phyloP scores from a whole-genome alignment of 768 basidiomycete species.

The Cystoderma amianthinum region DNA sequence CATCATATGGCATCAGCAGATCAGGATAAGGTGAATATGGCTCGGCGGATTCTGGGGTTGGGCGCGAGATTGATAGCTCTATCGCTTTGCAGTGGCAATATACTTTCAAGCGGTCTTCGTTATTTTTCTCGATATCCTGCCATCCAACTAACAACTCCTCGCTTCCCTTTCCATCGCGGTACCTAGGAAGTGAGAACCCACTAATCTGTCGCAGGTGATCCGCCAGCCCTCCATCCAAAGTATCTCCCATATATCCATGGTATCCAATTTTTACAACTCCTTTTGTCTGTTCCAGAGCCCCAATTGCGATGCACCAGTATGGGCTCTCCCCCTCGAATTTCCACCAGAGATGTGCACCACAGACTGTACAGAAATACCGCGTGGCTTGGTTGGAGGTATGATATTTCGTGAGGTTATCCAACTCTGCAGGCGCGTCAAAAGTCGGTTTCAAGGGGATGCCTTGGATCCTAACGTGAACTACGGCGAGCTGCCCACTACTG shows the following conservation, averaged over 20 bases:
- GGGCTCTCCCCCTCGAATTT: constrained; percentile 4
- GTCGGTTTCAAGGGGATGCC: neutral
- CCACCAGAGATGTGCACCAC: constrained; percentile 20
- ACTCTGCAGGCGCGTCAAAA: constrained; percentile 9
- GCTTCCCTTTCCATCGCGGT: constrained; percentile 8
- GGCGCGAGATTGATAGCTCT: constrained; percentile 16
- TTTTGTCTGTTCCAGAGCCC: constrained; percentile 16
- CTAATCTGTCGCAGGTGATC: constrained; percentile 13
- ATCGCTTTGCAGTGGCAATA: constrained; percentile 20
- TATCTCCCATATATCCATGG: constrained; percentile 20
- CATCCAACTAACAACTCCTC: constrained; percentile 15
- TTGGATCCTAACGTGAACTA: constrained; percentile 9
- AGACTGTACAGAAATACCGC: constrained; percentile 20
- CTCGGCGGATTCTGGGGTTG: constrained; percentile 11
- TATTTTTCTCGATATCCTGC: constrained; percentile 5
- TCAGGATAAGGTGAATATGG: constrained; percentile 18
- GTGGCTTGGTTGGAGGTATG: constrained; percentile 11
- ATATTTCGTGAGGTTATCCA: constrained; percentile 15
- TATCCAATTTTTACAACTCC: constrained; percentile 14
- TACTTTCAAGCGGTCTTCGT: constrained; percentile 8
- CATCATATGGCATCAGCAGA: constrained; percentile 14
- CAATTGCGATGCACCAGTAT: constrained; percentile 17
- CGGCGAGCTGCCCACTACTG: constrained; percentile 15
- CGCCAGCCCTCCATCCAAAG: constrained; percentile 24
- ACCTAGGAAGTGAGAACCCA: constrained; percentile 13